Evolutionary conservation across 2,329 filamentous ascomycete species (phyloP).

Genomic region (Fusarium clavum): DNA sequence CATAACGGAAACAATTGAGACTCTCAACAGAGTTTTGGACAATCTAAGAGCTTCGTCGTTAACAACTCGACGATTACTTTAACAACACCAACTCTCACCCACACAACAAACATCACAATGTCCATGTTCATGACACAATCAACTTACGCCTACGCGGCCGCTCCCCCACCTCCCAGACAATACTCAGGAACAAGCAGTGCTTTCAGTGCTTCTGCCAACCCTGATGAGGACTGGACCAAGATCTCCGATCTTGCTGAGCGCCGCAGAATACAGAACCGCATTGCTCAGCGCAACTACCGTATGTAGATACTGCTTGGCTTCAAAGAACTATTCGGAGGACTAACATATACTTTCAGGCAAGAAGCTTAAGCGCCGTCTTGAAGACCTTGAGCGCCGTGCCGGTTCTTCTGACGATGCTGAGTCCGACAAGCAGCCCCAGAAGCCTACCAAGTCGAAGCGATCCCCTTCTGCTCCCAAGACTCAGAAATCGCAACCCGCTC

Average conservation of each 20-base stretch:
- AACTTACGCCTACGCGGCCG: constrained; percentile 49
- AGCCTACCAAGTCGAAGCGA: constrained; percentile 50
- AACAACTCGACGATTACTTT: constrained; percentile 24
- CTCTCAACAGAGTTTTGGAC: constrained; percentile 23
- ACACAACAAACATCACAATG: constrained; percentile 45
- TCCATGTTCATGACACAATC: constrained; percentile 54
- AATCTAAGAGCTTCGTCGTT: constrained; percentile 33
- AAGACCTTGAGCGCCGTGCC: constrained; percentile 84
- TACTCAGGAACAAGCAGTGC: constrained; percentile 87
- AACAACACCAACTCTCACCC: constrained; percentile 17
- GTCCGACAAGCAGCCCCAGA: constrained; percentile 46
- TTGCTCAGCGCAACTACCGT: constrained; percentile 98
- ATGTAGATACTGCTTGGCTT: constrained; percentile 53
- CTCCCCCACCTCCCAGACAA: constrained; percentile 67
- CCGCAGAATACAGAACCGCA: constrained; percentile 94
- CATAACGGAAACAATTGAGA: constrained; percentile 26
- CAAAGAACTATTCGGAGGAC: constrained; percentile 8
- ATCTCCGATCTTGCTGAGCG: constrained; percentile 97
- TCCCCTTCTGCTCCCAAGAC: constrained; percentile 45
- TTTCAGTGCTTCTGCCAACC: constrained; percentile 92
- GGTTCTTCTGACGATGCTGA: constrained; percentile 65
- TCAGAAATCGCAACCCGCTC: constrained; percentile 47
- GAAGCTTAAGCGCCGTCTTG: constrained; percentile 90
- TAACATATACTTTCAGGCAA: constrained; percentile 69
- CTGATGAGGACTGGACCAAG: constrained; percentile 99